These are phyloP conservation scores for Penicillium silybi DNA, from an alignment of 495 filamentous ascomycete genomes.

Conservation along the genomic window DNA sequence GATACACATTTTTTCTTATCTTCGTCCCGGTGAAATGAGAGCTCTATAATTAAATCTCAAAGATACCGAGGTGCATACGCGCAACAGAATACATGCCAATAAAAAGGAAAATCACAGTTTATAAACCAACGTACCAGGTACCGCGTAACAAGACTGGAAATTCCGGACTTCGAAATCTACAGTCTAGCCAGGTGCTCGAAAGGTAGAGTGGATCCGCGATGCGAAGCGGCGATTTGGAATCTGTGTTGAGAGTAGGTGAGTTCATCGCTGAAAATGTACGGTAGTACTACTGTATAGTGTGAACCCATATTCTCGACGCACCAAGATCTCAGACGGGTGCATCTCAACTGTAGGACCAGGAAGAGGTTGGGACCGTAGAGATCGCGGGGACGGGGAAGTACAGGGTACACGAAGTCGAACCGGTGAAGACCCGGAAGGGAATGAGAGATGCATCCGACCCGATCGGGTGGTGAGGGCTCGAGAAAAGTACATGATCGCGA, in stretches of 20 bases:
- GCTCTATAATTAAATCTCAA: conserved; percentile 2
- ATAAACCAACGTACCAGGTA: not conserved
- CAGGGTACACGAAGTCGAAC: not conserved
- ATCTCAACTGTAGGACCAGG: not conserved
- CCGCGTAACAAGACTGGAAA: not conserved
- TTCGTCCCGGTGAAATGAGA: not conserved
- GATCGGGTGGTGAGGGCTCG: not conserved
- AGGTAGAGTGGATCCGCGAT: not conserved
- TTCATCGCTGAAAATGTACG: not conserved
- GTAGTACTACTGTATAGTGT: not conserved
- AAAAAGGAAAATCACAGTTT: not conserved
- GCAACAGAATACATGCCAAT: conserved; percentile 9
- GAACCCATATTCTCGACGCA: not conserved
- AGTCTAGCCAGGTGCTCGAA: not conserved
- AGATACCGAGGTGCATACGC: not conserved
- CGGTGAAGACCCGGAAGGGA: not conserved
- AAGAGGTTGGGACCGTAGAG: not conserved
- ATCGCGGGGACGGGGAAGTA: not conserved
- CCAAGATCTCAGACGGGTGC: not conserved
- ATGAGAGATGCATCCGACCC: conserved; percentile 8
- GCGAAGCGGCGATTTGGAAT: not conserved
- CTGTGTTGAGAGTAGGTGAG: not conserved
- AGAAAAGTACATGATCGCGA: not conserved
- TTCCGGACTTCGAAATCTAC: not conserved
- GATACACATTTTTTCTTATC: no score